Evolutionary conservation across 352 stramenopile species (phyloP).

Genomic region (Globisporangium canariense): DNA sequence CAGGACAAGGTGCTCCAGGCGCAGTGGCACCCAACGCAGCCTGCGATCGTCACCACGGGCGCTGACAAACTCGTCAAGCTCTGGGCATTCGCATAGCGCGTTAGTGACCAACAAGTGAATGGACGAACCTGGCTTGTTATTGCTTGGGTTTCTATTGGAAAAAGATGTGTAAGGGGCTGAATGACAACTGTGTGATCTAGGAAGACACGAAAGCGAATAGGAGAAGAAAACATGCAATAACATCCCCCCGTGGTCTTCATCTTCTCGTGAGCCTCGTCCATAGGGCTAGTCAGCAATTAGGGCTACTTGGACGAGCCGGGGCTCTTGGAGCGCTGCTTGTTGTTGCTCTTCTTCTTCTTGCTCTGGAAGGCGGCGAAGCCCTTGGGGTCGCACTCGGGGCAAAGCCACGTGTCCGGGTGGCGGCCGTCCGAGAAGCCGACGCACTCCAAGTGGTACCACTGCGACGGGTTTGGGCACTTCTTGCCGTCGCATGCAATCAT

Average conservation of each 20-base stretch:
- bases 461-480: constrained; percentile 81
- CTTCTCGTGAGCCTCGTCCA: background rate
- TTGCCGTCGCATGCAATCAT: constrained; percentile 89
- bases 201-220: background rate
- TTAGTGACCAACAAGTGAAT: background rate
- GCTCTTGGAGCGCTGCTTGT: constrained; percentile 72
- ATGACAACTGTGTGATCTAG: background rate
- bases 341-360: constrained; percentile 82
- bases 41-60: constrained; percentile 55
- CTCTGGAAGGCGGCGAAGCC: constrained; percentile 70
- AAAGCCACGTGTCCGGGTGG: constrained; percentile 85
- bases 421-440: constrained; percentile 76
- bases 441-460: constrained; percentile 88
- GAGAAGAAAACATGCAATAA: background rate
- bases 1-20: constrained; percentile 65
- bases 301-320: constrained; percentile 36
- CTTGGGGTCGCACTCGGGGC: constrained; percentile 82
- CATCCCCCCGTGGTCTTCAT: background rate
- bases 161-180: background rate
- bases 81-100: constrained; percentile 34
- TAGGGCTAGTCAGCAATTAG: background rate
- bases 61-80: constrained; percentile 70
- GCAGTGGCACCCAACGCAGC: constrained; percentile 53
- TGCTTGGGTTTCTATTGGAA: background rate
- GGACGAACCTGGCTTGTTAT: background rate